phyloP scores from a whole-genome alignment of 148 eudicot genomes.

The Spergularia marina region DNA sequence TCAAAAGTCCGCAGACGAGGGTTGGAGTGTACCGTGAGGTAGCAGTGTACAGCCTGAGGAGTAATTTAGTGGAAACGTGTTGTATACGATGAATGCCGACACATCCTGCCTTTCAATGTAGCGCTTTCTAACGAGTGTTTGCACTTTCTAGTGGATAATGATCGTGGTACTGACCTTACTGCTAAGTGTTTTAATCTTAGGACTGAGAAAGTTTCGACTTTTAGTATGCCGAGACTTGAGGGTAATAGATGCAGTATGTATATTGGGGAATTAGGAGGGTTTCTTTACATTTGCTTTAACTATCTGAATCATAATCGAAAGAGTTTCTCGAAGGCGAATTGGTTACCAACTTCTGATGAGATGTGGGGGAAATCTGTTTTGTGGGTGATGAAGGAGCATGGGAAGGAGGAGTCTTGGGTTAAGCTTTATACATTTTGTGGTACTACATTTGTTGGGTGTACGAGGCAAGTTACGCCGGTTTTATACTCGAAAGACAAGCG shows the following conservation, averaged over 20 bases:
- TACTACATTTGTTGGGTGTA: no score
- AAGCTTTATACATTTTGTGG: background rate
- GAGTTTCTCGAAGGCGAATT: background rate
- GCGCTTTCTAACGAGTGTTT: background rate
- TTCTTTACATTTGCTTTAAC: background rate
- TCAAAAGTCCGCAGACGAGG: background rate
- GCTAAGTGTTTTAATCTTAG: background rate
- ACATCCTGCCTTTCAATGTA: background rate
- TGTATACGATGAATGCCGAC: background rate
- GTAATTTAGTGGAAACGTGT: background rate
- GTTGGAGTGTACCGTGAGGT: background rate
- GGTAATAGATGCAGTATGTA: no score
- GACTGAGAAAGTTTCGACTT: background rate
- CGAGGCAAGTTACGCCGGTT: background rate
- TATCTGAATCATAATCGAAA: background rate
- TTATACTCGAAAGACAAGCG: constrained; percentile 9
- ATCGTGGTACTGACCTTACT: background rate
- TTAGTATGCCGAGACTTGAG: no score
- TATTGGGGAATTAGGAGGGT: constrained; percentile 4
- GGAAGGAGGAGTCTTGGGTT: constrained; percentile 17
- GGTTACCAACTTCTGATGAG: no score
- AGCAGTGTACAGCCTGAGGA: background rate
- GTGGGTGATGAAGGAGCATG: constrained; percentile 23
- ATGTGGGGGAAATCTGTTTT: background rate
- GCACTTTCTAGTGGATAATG: background rate